These are phyloP conservation scores for Xerocomellus dryophilus DNA, from an alignment of 768 basidiomycete species.

Conservation along the genomic window DNA sequence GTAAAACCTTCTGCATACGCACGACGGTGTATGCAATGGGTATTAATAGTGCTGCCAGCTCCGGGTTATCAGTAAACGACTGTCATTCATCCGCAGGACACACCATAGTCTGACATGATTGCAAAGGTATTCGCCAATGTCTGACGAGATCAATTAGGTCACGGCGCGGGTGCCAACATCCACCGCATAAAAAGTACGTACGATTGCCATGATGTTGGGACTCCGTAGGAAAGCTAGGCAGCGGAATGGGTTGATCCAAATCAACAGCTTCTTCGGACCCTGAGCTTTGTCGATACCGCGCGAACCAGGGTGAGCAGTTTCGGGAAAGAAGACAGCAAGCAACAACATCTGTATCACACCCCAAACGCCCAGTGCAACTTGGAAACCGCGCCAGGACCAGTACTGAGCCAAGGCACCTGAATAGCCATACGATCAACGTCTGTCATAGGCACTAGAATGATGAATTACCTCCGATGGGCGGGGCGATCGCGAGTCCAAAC, in stretches of 20 bases:
- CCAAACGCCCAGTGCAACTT: conserved; percentile 42
- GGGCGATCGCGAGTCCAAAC: conserved; percentile 60
- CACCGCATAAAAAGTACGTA: conserved; percentile 31
- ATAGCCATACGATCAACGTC: background rate
- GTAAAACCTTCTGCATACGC: conserved; percentile 13
- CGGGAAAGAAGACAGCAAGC: conserved; percentile 52
- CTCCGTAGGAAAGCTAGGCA: conserved; percentile 52
- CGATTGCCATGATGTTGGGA: conserved; percentile 56
- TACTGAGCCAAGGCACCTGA: conserved; percentile 53
- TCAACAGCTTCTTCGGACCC: conserved; percentile 25
- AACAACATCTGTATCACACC: conserved; percentile 40
- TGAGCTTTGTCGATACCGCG: conserved; percentile 49
- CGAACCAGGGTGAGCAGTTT: conserved; percentile 62
- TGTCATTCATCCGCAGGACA: conserved; percentile 22
- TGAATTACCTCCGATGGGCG: conserved; percentile 49
- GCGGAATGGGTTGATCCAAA: conserved; percentile 59
- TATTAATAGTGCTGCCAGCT: conserved; percentile 41
- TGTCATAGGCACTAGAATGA: background rate
- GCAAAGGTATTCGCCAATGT: conserved; percentile 38
- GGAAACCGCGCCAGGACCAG: conserved; percentile 64
- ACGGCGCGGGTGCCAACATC: no score
- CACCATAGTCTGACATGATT: conserved; percentile 31
- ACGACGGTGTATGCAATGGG: conserved; percentile 70
- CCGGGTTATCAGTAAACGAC: background rate
- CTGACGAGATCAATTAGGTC: conserved; percentile 25